These are phyloP conservation scores for Henckelia pumila DNA, from an alignment of 257 asterid genomes.

Conservation along the genomic window DNA sequence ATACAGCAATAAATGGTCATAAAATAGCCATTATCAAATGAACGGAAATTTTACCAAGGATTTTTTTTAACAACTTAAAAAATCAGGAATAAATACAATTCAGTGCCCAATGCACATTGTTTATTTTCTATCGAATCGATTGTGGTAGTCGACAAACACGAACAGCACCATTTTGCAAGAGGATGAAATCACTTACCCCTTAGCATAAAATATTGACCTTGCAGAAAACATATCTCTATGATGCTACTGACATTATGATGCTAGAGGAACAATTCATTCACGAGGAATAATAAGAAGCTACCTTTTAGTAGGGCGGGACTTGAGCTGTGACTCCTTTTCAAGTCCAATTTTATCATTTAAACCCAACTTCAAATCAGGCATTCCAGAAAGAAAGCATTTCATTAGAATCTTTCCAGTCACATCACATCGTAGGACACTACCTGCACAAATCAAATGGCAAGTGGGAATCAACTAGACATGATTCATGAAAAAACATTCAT, in stretches of 20 bases:
- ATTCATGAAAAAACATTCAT: slow-evolving; percentile 9
- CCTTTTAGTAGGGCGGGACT: slow-evolving; percentile 98
- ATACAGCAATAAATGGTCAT: neutral
- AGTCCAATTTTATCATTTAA: slow-evolving; percentile 99
- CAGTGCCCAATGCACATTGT: neutral
- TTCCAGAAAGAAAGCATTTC: slow-evolving; percentile 99
- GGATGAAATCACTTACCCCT: neutral
- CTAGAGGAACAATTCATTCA: neutral
- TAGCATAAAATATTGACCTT: neutral
- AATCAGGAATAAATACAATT: slow-evolving; percentile 4
- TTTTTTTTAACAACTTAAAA: neutral
- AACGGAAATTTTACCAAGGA: neutral
- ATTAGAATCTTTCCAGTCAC: slow-evolving; percentile 96
- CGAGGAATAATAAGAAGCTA: slow-evolving; percentile 27
- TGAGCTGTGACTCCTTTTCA: slow-evolving; percentile 95
- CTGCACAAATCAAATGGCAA: slow-evolving; percentile 42
- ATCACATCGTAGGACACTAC: slow-evolving; percentile 94
- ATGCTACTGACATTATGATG: slow-evolving; percentile 1
- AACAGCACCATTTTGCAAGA: neutral
- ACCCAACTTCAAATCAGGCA: slow-evolving; percentile 99
- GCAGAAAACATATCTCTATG: slow-evolving; percentile 2
- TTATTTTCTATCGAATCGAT: too few species aligned
- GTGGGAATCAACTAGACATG: slow-evolving; percentile 15
- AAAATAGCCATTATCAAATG: neutral
- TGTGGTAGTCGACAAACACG: slow-evolving; percentile 15